These are phyloP conservation scores for Monosporascus sp. DNA, from an alignment of 2,329 filamentous ascomycete species.

Conservation along the genomic window DNA sequence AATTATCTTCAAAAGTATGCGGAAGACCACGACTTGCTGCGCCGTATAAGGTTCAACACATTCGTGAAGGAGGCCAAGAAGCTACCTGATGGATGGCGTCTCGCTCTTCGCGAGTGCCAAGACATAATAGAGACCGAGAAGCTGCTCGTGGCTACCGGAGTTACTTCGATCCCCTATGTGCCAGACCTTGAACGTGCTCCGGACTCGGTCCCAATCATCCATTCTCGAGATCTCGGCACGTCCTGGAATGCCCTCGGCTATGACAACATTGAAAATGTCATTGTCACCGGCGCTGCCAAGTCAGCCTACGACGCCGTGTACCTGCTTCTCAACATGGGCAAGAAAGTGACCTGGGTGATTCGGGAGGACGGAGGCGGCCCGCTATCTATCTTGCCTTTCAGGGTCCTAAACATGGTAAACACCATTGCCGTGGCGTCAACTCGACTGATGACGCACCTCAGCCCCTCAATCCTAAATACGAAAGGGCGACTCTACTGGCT, in stretches of 20 bases:
- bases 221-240: slow-evolving; percentile 16
- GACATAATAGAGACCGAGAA: slow-evolving; percentile 18
- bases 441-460: slow-evolving; percentile 16
- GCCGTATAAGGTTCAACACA: slow-evolving; percentile 20
- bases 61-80: slow-evolving; percentile 14
- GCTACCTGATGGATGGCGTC: slow-evolving; percentile 10
- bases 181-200: slow-evolving; percentile 13
- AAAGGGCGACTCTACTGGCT: slow-evolving; percentile 11
- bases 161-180: slow-evolving; percentile 22
- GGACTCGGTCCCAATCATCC: slow-evolving; percentile 14
- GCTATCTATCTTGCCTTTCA: slow-evolving; percentile 14
- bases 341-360: slow-evolving; percentile 22
- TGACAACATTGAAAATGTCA: slow-evolving; percentile 8
- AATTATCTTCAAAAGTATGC: slow-evolving; percentile 21
- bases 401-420: slow-evolving; percentile 14
- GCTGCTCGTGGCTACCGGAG: slow-evolving; percentile 26
- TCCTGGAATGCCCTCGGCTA: slow-evolving; percentile 9
- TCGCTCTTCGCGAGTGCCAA: slow-evolving; percentile 9
- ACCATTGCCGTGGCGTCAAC: slow-evolving; percentile 17
- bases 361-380: slow-evolving; percentile 18
- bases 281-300: slow-evolving; percentile 22
- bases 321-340: slow-evolving; percentile 17
- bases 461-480: slow-evolving; percentile 17
- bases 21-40: slow-evolving; percentile 19
- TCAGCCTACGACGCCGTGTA: slow-evolving; percentile 23